Evolutionary conservation across 345 rosid genomes (phyloP).

Genomic region (Noccaea bulbosa): DNA sequence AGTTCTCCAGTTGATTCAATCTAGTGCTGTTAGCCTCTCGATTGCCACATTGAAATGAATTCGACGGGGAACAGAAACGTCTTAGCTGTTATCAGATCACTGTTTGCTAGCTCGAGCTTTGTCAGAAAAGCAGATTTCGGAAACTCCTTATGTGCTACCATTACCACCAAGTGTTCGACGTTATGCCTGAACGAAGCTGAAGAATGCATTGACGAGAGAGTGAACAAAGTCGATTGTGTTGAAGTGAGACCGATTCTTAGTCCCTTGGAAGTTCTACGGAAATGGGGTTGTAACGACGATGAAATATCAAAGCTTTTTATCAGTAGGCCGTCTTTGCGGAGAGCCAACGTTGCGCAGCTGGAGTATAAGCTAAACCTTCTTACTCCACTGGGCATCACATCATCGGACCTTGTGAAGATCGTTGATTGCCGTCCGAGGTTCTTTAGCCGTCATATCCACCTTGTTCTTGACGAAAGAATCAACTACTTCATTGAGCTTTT

Average conservation of each 20-base stretch:
- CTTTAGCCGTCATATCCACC: constrained; percentile 60
- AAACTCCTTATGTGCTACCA: neutral
- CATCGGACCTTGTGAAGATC: constrained; percentile 78
- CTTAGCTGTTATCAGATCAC: constrained; percentile 22
- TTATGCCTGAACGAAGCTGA: constrained; percentile 49
- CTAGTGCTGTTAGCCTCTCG: neutral
- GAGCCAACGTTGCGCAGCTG: constrained; percentile 54
- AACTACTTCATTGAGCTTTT: constrained; percentile 56
- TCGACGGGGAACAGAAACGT: constrained; percentile 24
- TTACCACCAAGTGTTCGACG: constrained; percentile 66
- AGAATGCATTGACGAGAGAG: constrained; percentile 34
- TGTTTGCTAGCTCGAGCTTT: constrained; percentile 23
- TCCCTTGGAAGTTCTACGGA: constrained; percentile 51
- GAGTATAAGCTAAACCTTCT: constrained; percentile 62
- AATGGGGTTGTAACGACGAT: constrained; percentile 74
- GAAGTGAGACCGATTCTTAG: constrained; percentile 23
- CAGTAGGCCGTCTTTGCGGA: constrained; percentile 60
- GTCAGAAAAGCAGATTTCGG: neutral
- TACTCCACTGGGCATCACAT: constrained; percentile 56
- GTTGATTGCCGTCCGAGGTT: constrained; percentile 77
- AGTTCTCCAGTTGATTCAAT: neutral
- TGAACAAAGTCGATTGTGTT: constrained; percentile 37
- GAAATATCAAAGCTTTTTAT: constrained; percentile 56
- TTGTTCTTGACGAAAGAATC: constrained; percentile 67
- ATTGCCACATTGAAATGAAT: constrained; percentile 23